Evolutionary conservation across 2,329 filamentous ascomycete species (phyloP).

Genomic region (Colletotrichum echinochloae): DNA sequence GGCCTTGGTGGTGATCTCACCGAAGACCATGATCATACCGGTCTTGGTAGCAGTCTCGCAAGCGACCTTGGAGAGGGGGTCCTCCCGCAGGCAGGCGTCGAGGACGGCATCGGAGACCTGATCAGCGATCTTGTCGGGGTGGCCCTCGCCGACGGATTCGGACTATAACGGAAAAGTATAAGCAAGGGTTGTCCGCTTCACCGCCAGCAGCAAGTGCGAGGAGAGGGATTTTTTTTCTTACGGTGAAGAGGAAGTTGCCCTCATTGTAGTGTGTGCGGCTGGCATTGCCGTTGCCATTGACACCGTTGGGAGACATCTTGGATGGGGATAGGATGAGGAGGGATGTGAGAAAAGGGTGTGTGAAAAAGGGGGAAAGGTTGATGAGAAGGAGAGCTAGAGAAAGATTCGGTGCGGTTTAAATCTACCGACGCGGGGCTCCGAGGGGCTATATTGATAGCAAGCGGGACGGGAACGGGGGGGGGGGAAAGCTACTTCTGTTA

Average conservation of each 20-base stretch:
- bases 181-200: slow-evolving; percentile 32
- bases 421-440: slow-evolving; percentile 43
- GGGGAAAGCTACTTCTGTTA: slow-evolving; percentile 30
- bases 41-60: slow-evolving; percentile 99
- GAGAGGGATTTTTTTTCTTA: slow-evolving; percentile 53
- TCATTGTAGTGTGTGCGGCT: slow-evolving; percentile 65
- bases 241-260: slow-evolving; percentile 87
- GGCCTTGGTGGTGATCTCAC: slow-evolving; percentile 98
- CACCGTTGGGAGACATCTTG: slow-evolving; percentile 71
- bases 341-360: slow-evolving; percentile 40
- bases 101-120: slow-evolving; percentile 99
- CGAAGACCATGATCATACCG: slow-evolving; percentile 99
- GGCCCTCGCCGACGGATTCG: slow-evolving; percentile 89
- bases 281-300: slow-evolving; percentile 53
- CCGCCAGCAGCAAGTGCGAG: background rate
- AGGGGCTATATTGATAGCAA: slow-evolving; percentile 46
- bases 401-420: slow-evolving; percentile 40
- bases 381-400: slow-evolving; percentile 48
- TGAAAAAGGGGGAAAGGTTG: slow-evolving; percentile 43
- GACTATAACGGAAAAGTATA: slow-evolving; percentile 63
- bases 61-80: slow-evolving; percentile 98
- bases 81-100: slow-evolving; percentile 94
- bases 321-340: slow-evolving; percentile 44
- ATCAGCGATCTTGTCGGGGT: slow-evolving; percentile 97
- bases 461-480: slow-evolving; percentile 10